A percentile compares a stretch with the other conserved stretches of the same genome.
Conservation (phyloP, 192 early-diverging fungal genomes). For the Dissophora ornata region DNA sequence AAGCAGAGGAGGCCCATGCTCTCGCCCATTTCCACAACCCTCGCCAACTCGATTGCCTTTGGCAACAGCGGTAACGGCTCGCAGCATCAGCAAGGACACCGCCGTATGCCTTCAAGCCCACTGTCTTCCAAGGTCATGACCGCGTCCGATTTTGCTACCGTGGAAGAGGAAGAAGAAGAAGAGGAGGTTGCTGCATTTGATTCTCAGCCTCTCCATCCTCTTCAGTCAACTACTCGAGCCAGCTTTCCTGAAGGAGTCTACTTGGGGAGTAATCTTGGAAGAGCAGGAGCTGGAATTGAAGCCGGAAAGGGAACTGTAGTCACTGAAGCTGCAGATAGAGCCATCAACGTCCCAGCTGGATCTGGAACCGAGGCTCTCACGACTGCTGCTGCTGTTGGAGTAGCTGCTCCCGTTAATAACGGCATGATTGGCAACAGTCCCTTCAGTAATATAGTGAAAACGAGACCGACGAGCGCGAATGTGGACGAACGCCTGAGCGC, state of each 20-base stretch:
- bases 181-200: too few species aligned
- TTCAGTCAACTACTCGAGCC: not conserved
- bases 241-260: conserved; percentile 26
- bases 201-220: not conserved
- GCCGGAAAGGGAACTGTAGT: too few species aligned
- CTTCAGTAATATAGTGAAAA: not conserved
- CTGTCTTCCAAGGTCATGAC: too few species aligned
- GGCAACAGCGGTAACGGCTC: not conserved
- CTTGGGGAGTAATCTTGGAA: not conserved
- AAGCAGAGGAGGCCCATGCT: not conserved
- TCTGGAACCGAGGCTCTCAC: not conserved
- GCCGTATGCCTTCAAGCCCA: not conserved
- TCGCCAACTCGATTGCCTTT: conserved; percentile 7
- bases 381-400: not conserved
- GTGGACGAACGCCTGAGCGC: conserved; percentile 11
- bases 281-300: not conserved
- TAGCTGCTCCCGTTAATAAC: not conserved
- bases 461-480: conserved; percentile 14
- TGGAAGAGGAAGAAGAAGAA: too few species aligned
- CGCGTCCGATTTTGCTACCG: too few species aligned
- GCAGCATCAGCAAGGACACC: not conserved
- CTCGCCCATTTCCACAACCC: conserved; percentile 11
- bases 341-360: too few species aligned
- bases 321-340: too few species aligned
- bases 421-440: not conserved